Conservation (phyloP, 495 filamentous ascomycete species). For the Astrothelium subdiscretum region DNA sequence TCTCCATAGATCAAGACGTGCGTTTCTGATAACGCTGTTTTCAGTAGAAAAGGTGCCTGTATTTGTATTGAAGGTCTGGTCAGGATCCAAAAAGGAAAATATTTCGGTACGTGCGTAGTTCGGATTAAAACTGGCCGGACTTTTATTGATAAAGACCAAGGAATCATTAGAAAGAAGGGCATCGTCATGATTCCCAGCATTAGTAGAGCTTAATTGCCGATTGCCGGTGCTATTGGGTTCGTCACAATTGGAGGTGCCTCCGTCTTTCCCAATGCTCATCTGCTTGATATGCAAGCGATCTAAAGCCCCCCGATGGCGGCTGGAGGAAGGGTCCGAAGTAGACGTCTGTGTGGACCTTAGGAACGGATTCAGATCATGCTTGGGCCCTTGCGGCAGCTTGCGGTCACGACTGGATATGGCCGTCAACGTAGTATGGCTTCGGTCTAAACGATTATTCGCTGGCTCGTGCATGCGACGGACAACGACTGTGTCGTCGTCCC, state of each 20-base stretch:
- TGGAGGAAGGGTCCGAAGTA: neutral
- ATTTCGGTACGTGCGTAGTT: slow-evolving; percentile 19
- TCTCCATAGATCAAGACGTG: neutral
- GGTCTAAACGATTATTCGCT: too few relatives aligned
- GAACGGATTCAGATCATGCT: neutral
- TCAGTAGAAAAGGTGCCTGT: slow-evolving; percentile 36
- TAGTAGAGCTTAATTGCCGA: neutral
- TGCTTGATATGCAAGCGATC: neutral
- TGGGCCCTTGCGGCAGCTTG: neutral
- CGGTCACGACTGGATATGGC: neutral
- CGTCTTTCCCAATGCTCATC: neutral
- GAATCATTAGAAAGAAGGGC: neutral
- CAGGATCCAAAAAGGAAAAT: slow-evolving; percentile 33
- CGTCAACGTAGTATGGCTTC: neutral
- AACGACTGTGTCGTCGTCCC: neutral
- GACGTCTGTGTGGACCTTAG: neutral
- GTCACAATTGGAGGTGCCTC: neutral
- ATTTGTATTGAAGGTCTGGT: slow-evolving; percentile 30
- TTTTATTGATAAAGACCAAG: neutral
- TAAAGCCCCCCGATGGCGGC: neutral
- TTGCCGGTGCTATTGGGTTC: neutral
- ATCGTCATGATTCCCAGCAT: neutral
- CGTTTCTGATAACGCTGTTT: slow-evolving; percentile 7
- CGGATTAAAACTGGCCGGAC: slow-evolving; percentile 3
- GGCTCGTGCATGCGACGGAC: neutral